These are phyloP conservation scores for Colletotrichum sp. DNA, from an alignment of 2,329 filamentous ascomycete species.

Conservation along the genomic window DNA sequence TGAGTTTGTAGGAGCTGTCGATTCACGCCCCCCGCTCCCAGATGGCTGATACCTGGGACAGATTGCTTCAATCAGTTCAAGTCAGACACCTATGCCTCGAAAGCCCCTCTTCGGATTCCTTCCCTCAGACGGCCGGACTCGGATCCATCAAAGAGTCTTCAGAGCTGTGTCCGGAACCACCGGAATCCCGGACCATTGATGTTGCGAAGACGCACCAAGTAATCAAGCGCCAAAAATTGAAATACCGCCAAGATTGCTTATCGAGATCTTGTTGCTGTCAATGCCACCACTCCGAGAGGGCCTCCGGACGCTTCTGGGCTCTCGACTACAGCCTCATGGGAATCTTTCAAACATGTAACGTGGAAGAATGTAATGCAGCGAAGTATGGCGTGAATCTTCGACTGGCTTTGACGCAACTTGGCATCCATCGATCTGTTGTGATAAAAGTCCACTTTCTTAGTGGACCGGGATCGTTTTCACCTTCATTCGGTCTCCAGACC, in stretches of 20 bases:
- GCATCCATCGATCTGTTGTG: neutral
- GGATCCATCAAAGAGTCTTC: rapidly evolving
- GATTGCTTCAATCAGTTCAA: neutral
- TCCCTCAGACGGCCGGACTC: neutral
- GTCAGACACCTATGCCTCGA: neutral
- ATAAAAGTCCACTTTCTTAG: neutral
- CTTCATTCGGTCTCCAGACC: neutral
- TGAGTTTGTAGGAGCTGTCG: neutral
- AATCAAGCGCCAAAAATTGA: neutral
- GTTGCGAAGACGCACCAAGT: rapidly evolving
- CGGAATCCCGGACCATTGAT: rapidly evolving
- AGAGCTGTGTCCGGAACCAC: rapidly evolving
- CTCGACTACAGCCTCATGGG: neutral
- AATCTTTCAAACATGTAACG: neutral
- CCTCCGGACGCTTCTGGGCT: neutral
- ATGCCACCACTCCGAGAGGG: neutral
- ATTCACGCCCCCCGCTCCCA: rapidly evolving
- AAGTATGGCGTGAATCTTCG: neutral
- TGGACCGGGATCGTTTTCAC: neutral
- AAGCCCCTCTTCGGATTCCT: no score
- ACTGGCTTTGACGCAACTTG: neutral
- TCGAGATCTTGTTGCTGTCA: neutral
- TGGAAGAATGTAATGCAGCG: neutral
- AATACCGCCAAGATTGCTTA: neutral
- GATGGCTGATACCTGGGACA: rapidly evolving